Evolutionary conservation across 805 yeast species (phyloP), one percentile per base, ranked within the genome.

Genomic region (Phaffomyces antillensis): DNA sequence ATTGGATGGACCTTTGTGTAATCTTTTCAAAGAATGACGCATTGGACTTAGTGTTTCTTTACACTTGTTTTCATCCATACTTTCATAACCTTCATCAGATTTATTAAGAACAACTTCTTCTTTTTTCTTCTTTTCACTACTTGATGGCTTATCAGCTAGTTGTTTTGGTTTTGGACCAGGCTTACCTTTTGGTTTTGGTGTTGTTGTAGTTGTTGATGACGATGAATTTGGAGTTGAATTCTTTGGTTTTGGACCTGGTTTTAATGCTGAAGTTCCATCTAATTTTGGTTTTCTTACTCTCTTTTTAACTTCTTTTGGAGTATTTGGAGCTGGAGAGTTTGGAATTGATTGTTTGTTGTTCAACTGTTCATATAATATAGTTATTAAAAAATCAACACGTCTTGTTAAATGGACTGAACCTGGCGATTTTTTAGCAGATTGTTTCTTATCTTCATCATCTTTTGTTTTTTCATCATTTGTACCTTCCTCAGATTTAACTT

Each of bases 381-480:
- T 65, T 25, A 91, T 74, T 56, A 93, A 71, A 56, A 90, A 91
- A 61, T 95, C 99, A 1, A 87, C 81, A 60, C 99, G 79, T 64
- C 99, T 79, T 11, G 86, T 87, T 41, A 93, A 70, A 65, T 93
- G 99, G 16, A 93, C 93, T 4, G 96, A 76, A 9, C 95, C 93
- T 0, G 99, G 98, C 5, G 84, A 85, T 57, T 80, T 84, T 52
- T 87, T 85, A 28, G 37, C n/a, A 17, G 47, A 30, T 5, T 39
- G 37, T 31, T 42, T 44, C 37, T 47, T 18, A 53, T 41, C 71
- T 2, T 51, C 52, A 40, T 44, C 42, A 2, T 54, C 54, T 43
- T 46, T 42, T 33, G 38, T 4, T n/a, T 25, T 10, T 10, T 28
- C 30, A 34, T 9, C 23, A 33, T n/a, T 33, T 5, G 24, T 5